Evolutionary conservation across 305 asterid species (phyloP), one percentile per base, ranked within the genome.

Genomic region (Fraxinus latifolia): DNA sequence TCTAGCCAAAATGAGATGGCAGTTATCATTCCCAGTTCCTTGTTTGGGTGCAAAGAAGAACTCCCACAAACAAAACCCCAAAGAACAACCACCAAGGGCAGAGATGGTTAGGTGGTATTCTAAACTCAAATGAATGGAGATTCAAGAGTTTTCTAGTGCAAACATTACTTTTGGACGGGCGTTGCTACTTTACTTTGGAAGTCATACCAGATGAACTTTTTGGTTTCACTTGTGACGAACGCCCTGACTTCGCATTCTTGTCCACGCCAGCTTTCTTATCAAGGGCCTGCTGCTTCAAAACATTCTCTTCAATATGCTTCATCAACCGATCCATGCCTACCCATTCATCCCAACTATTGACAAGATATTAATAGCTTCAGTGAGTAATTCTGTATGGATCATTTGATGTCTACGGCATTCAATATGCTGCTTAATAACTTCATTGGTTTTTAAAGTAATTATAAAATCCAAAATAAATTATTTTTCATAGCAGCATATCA

Each of bases 301-400:
- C 88, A 79, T 94, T 96, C 85, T 94, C 98, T 82, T 89, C 91
- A 62, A 93, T 93, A 89, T 81, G 81, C 86, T 96, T 96, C 95
- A 96, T 85, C 94, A 96, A 77, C 81, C 98, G 97, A 81, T 90
- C 95, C 78, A 85, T 84, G 80, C 93, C 94, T 82, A 96, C 98
- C 98, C 98, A 96, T 88, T 94, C 99, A 88, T 96, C 99, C 98
- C 97, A 96, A 87, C 99, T 96, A 90, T 87, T 82, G 87, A 78
- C 81, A 86, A 86, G 81, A 83, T 65, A 83, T 81, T 82, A 12
- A 84, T 81, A 76, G 71, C 31, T 80, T 84, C 34, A 83, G 70
- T 82, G 79, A 84, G 90, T 74, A 39, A 80, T 74, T 87, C 29
- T 32, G 74, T 76, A 83, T 50, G 33, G 55, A 82, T 37, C 19